Percentiles rank a stretch among this genome's conserved stretches.
These are phyloP conservation scores for Calonectria leucothoes DNA, from an alignment of 2,329 filamentous ascomycete genomes.

Conservation along the genomic window DNA sequence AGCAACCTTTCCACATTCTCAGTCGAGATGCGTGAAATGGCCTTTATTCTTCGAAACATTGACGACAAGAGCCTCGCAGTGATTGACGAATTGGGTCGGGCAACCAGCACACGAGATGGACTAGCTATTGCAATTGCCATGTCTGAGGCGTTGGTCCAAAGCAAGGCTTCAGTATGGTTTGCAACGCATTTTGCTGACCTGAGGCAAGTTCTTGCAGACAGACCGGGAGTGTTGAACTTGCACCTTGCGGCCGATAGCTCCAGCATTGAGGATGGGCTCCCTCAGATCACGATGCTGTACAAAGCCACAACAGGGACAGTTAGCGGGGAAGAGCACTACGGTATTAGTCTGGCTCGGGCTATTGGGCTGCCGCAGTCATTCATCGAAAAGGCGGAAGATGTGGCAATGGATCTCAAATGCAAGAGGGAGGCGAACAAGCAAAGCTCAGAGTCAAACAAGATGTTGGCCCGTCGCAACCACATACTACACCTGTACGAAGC, in stretches of 20 bases:
- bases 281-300: constrained; percentile 88
- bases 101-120: constrained; percentile 89
- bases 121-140: constrained; percentile 91
- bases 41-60: constrained; percentile 89
- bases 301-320: constrained; percentile 80
- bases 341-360: constrained; percentile 81
- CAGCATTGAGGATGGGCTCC: constrained; percentile 57
- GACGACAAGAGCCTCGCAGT: constrained; percentile 82
- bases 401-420: constrained; percentile 71
- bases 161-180: constrained; percentile 86
- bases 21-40: constrained; percentile 94
- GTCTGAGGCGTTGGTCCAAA: constrained; percentile 86
- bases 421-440: constrained; percentile 69
- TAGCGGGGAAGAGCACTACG: constrained; percentile 78
- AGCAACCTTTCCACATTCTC: constrained; percentile 94
- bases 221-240: constrained; percentile 83
- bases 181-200: constrained; percentile 92
- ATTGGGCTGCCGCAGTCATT: constrained; percentile 78
- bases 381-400: constrained; percentile 73
- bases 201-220: constrained; percentile 78
- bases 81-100: constrained; percentile 91
- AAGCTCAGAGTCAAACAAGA: constrained; percentile 66
- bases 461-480: constrained; percentile 76
- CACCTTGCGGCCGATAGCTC: constrained; percentile 80
- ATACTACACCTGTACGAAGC: constrained; percentile 80